Percentiles rank a stretch among this genome's conserved stretches.
These are phyloP conservation scores for Gnomoniopsis smithogilvyi DNA, from an alignment of 2,329 filamentous ascomycete genomes.

Conservation along the genomic window DNA sequence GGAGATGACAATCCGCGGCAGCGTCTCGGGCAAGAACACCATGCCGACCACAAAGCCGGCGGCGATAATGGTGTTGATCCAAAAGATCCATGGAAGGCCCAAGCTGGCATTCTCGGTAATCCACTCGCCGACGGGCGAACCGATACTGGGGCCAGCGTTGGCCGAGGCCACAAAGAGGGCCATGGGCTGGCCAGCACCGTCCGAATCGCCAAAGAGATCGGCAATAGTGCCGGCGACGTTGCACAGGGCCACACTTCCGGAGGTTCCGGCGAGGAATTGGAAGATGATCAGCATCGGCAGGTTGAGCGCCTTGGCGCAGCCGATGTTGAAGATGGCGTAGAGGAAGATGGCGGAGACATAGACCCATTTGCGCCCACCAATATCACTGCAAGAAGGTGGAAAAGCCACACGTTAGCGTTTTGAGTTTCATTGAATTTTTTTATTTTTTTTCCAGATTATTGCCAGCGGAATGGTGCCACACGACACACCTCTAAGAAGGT, in stretches of 20 bases:
- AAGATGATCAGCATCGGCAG: conserved; percentile 37
- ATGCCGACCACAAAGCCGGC: conserved; percentile 32
- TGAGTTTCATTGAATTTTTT: too few relatives aligned
- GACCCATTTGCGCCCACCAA: conserved; percentile 41
- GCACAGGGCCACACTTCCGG: conserved; percentile 32
- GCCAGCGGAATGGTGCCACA: too few relatives aligned
- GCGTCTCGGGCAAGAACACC: conserved; percentile 37
- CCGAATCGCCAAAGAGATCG: conserved; percentile 33
- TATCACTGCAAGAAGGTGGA: conserved; percentile 28
- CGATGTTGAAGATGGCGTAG: conserved; percentile 34
- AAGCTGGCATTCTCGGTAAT: conserved; percentile 33
- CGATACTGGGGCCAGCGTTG: conserved; percentile 36
- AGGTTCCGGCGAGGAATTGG: conserved; percentile 32
- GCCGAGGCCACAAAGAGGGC: conserved; percentile 37
- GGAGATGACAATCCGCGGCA: conserved; percentile 36
- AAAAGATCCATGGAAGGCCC: conserved; percentile 37
- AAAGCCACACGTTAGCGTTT: neutral
- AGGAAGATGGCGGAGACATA: conserved; percentile 34
- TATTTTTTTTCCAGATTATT: neutral
- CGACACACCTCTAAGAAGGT: too few relatives aligned
- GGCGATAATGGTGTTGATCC: conserved; percentile 38
- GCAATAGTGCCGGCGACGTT: conserved; percentile 35
- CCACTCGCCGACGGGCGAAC: conserved; percentile 37
- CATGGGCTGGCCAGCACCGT: conserved; percentile 39
- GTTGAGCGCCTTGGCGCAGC: conserved; percentile 31